Base-by-base conservation (phyloP, 148 eudicot species). In the Pharnaceum exiguum region DNA sequence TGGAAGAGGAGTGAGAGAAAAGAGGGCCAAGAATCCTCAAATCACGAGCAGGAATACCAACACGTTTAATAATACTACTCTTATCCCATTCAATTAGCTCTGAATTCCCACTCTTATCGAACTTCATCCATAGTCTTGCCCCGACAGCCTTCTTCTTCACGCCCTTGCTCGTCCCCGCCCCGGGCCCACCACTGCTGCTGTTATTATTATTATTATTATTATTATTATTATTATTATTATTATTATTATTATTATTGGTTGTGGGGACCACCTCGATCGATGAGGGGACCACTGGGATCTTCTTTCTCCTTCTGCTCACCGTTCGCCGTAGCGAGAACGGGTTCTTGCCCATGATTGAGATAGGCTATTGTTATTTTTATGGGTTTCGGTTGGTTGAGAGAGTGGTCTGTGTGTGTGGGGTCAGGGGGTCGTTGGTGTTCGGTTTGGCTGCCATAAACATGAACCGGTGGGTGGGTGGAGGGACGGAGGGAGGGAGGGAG, bases 21-120 rank as follows among this genome's bases (percentile, higher is more conserved):
- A 89, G 62, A 53, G 99, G 96, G 6, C 96, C 96, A 19, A 93
- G 88, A 45, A 93, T 83, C 59, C 99, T 71, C 82, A 93, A 85
- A 78, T 89, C 99, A 53, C 99, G 70, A 36, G 99, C 72, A 13
- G 99, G 95, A 66, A 93, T 75, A 1, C 83, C 77, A 31, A 68
- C 86, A 1, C 91, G 81, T 56, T 78, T 88, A 33, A 86, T 73
- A 29, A 93, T 86, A 3, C 69, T 59, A 47, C 70, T 74, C 51
- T 89, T 93, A 29, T 93, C 96, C 75, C 88, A 93, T 68, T 93
- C 96, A 11, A 79, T 73, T 30, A 86, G 43, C 62, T 93, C 99
- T 39, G 95, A 77, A 32, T 81, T 78, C 2, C 95, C 99, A 17
- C 23, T 46, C 40, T 75, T 68, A 57, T 89, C 95, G 28, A 93